A percentile compares a stretch with the other conserved stretches of the same genome.
phyloP scores from a whole-genome alignment of 2,329 filamentous ascomycete genomes.

The Lizonia empirigonia region DNA sequence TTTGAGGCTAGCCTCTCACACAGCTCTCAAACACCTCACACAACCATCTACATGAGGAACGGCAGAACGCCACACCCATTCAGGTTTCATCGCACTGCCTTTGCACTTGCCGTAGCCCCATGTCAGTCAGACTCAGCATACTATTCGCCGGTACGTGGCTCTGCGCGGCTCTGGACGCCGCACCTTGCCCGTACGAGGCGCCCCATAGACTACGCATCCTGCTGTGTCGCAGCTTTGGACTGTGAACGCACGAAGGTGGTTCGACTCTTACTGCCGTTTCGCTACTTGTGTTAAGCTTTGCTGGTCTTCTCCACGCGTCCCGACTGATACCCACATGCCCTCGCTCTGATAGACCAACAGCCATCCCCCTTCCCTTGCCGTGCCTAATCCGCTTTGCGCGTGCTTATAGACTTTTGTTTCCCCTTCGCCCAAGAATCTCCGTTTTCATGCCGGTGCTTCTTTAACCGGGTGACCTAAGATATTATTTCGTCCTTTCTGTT shows the following conservation, averaged over 20 bases:
- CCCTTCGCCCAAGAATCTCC: slow-evolving; percentile 38
- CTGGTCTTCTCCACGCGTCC: slow-evolving; percentile 37
- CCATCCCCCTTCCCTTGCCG: slow-evolving; percentile 23
- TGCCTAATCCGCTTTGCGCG: slow-evolving; percentile 24
- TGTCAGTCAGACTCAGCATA: slow-evolving; percentile 19
- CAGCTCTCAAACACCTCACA: slow-evolving; percentile 38
- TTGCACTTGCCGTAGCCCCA: slow-evolving; percentile 20
- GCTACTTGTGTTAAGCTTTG: slow-evolving; percentile 37
- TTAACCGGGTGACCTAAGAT: slow-evolving; percentile 44
- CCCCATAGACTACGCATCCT: slow-evolving; percentile 32
- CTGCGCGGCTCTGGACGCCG: slow-evolving; percentile 30
- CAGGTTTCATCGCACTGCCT: slow-evolving; percentile 37
- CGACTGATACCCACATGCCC: slow-evolving; percentile 34
- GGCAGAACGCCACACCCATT: slow-evolving; percentile 29
- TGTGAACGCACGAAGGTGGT: slow-evolving; percentile 38
- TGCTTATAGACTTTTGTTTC: slow-evolving; percentile 50
- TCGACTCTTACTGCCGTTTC: slow-evolving; percentile 43
- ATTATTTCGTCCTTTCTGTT: slow-evolving; percentile 39
- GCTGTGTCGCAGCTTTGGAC: slow-evolving; percentile 41
- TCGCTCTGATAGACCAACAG: slow-evolving; percentile 37
- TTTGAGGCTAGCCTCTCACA: slow-evolving; percentile 31
- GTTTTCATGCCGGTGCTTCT: slow-evolving; percentile 48
- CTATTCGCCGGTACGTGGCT: slow-evolving; percentile 31
- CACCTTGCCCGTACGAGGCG: slow-evolving; percentile 38
- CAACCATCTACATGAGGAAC: slow-evolving; percentile 27